Conservation (phyloP, 306 rosid species). For the Prunus dulcis region DNA sequence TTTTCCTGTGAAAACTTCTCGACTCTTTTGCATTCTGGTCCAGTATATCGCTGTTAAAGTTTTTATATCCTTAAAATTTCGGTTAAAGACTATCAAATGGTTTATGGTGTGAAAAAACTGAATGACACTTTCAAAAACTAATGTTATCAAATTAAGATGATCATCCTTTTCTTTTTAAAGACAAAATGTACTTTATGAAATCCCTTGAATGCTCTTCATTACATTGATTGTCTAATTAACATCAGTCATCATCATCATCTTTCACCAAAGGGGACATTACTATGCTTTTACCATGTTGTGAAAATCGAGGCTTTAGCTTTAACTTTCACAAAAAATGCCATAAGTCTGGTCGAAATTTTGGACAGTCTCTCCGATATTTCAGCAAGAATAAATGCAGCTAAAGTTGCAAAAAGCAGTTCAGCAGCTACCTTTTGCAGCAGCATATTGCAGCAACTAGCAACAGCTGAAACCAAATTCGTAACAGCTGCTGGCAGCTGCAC, state of each 20-base stretch:
- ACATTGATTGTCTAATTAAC: neutral
- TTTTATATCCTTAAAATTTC: neutral
- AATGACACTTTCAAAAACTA: neutral
- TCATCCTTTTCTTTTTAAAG: neutral
- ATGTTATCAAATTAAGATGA: neutral
- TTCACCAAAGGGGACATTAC: neutral
- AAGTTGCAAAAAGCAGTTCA: too few relatives aligned
- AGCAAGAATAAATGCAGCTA: neutral
- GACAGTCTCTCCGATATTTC: neutral
- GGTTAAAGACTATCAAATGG: neutral
- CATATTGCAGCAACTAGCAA: neutral
- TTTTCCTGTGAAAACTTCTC: conserved; percentile 18
- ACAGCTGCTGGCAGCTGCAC: neutral
- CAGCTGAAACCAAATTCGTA: neutral
- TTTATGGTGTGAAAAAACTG: neutral
- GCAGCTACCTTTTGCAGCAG: neutral
- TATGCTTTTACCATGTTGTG: neutral
- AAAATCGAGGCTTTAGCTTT: neutral
- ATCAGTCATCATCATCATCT: neutral
- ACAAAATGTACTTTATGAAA: neutral
- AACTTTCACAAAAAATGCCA: neutral
- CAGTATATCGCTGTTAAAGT: neutral
- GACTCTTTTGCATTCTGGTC: neutral
- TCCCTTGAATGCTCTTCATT: neutral
- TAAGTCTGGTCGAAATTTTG: neutral